These are phyloP conservation scores for Hibiscus mutabilis DNA, from an alignment of 345 rosid species.

Conservation along the genomic window DNA sequence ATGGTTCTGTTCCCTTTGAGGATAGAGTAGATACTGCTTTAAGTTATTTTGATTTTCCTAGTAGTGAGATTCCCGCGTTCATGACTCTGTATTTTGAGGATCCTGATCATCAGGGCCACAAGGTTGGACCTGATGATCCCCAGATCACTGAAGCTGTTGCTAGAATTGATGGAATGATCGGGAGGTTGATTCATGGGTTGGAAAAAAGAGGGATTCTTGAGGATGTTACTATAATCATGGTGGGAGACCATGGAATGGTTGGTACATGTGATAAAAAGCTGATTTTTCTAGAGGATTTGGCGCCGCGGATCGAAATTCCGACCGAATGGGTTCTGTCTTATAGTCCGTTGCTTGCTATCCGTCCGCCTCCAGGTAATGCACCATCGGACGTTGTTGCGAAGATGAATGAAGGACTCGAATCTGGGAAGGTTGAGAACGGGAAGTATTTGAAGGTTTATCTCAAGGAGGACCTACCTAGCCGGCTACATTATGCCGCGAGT, in stretches of 20 bases:
- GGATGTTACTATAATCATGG: constrained; percentile 79
- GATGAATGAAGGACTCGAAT: constrained; percentile 70
- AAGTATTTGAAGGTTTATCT: constrained; percentile 62
- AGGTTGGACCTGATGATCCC: no score
- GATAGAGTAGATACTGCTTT: no score
- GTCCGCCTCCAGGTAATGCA: constrained; percentile 45
- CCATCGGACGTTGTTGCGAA: constrained; percentile 53
- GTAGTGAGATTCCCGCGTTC: no score
- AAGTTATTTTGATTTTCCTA: no score
- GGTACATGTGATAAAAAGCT: constrained; percentile 86
- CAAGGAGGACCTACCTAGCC: constrained; percentile 72
- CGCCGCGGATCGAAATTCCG: constrained; percentile 62
- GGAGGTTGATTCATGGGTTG: constrained; percentile 60
- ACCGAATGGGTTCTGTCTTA: constrained; percentile 65
- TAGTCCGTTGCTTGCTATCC: constrained; percentile 68
- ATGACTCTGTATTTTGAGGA: no score
- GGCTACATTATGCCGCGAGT: constrained; percentile 66
- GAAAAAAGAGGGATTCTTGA: constrained; percentile 79
- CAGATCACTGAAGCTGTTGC: no score
- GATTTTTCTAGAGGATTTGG: constrained; percentile 65
- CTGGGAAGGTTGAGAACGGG: constrained; percentile 75
- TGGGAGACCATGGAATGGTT: constrained; percentile 97
- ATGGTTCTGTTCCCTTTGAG: no score
- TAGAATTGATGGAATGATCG: no score
- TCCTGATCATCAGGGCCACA: no score